Evolutionary conservation across 2,329 filamentous ascomycete species (phyloP), one percentile per base, ranked within the genome.

Genomic region (Alternaria sp.): DNA sequence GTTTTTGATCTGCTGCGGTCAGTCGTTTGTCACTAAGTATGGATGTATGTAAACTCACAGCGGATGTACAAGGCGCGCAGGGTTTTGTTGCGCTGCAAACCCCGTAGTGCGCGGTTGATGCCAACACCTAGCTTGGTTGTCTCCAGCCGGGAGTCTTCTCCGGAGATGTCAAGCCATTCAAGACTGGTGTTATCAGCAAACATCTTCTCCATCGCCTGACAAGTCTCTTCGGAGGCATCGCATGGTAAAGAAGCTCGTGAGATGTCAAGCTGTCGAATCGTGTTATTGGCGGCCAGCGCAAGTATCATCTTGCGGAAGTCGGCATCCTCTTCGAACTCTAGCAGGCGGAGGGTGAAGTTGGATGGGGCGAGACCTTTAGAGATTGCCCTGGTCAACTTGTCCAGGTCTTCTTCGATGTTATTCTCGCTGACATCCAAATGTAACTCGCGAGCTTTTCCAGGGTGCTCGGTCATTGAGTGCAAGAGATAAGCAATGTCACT

Each of bases 121-220:
- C 90, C 89, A 59, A 89, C 87, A 15, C 90, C 90, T 65, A 92
- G 88, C 53, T 89, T 86, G 4, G 89, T 89, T 5, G 88, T 88
- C 71, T 92, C 90, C n/a, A 92, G 78, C 69, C 90, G 87, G 6
- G 90, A 90, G 67, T 90, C 88, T 71, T 92, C 90, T 9, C 90
- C 90, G 25, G 89, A 91, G 47, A 92, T 89, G 74, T 92, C 88
- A 12, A 92, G 80, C 74, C 89, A 88, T 68, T 89, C 84, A 3
- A 92, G 80, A 1, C 87, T 88, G n/a, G 83, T 83, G 64, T 92
- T 92, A 56, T 90, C 85, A 33, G 88, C 87, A 69, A 92, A 90
- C 79, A 92, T 86, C 54, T 83, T 77, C 65, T 88, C 86, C 59
- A 92, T 77, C 14, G 87, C 85, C 63, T 86, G 85, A 71, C 89